Evolutionary conservation across 768 basidiomycete species (phyloP).

Genomic region (Mrakia gelida): DNA sequence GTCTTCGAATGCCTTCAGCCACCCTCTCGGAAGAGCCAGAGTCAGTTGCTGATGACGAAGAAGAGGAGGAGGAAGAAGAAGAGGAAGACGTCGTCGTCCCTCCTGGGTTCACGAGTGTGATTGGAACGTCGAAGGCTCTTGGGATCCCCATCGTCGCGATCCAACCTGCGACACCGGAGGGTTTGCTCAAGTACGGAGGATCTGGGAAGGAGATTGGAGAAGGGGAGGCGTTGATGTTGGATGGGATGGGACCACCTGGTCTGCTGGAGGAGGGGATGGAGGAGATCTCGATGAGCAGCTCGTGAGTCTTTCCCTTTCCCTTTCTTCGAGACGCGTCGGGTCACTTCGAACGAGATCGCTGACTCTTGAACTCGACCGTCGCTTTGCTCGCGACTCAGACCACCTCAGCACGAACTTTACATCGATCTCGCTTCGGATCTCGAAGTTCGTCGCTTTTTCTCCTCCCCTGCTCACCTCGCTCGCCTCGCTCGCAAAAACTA

Average conservation of each 20-base stretch:
- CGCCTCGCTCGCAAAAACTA: background rate
- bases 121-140: conserved; percentile 9
- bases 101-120: conserved; percentile 23
- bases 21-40: background rate
- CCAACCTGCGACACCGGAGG: conserved; percentile 30
- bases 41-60: background rate
- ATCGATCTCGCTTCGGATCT: conserved; percentile 32
- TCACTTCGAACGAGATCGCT: background rate
- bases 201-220: conserved; percentile 10
- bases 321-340: background rate
- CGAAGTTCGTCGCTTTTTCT: conserved; percentile 25
- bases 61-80: conserved; percentile 32
- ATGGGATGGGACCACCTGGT: background rate
- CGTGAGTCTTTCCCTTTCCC: background rate
- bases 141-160: conserved; percentile 27
- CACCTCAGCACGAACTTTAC: conserved; percentile 26
- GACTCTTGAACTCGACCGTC: background rate
- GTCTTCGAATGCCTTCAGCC: background rate
- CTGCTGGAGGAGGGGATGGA: background rate
- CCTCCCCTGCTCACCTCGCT: background rate
- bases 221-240: conserved; percentile 5
- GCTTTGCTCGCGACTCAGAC: background rate
- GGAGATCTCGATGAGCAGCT: background rate
- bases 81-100: conserved; percentile 34
- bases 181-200: conserved; percentile 26